These are phyloP conservation scores for Backusella circina DNA, from an alignment of 192 early-diverging fungal species.

Conservation along the genomic window DNA sequence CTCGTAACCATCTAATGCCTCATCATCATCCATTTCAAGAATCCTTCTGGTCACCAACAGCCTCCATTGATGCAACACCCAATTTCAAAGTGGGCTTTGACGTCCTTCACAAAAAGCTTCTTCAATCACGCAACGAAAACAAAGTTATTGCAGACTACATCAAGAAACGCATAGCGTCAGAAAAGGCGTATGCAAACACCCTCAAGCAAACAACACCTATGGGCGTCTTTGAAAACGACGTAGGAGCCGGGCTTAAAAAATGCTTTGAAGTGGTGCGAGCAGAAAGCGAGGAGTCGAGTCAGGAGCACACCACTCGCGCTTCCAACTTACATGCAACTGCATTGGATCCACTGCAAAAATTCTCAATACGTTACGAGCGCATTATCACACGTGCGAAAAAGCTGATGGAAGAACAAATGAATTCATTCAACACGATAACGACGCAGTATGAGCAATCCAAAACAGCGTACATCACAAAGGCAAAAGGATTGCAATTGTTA, in stretches of 20 bases:
- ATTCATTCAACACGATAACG: background rate
- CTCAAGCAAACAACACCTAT: slow-evolving; percentile 10
- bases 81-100: slow-evolving; percentile 43
- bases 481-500: background rate
- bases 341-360: slow-evolving; percentile 13
- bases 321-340: slow-evolving; percentile 37
- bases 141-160: slow-evolving; percentile 46
- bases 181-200: slow-evolving; percentile 32
- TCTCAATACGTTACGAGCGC: slow-evolving; percentile 10
- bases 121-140: slow-evolving; percentile 48
- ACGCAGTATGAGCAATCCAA: background rate
- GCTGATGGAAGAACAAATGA: slow-evolving; percentile 10
- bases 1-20: background rate
- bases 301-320: slow-evolving; percentile 40
- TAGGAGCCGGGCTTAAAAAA: slow-evolving; percentile 43
- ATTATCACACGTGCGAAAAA: slow-evolving; percentile 3
- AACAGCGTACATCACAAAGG: background rate
- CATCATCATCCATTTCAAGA: slow-evolving; percentile 17
- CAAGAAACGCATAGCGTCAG: slow-evolving; percentile 38
- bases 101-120: slow-evolving; percentile 47
- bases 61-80: slow-evolving; percentile 14
- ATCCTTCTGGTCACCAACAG: slow-evolving; percentile 22
- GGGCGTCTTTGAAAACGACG: slow-evolving; percentile 37
- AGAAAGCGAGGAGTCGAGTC: slow-evolving; percentile 42
- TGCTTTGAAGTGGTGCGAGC: slow-evolving; percentile 46